Evolutionary conservation across 345 rosid species (phyloP), one percentile per base, ranked within the genome.

Genomic region (Acer yangbiense): DNA sequence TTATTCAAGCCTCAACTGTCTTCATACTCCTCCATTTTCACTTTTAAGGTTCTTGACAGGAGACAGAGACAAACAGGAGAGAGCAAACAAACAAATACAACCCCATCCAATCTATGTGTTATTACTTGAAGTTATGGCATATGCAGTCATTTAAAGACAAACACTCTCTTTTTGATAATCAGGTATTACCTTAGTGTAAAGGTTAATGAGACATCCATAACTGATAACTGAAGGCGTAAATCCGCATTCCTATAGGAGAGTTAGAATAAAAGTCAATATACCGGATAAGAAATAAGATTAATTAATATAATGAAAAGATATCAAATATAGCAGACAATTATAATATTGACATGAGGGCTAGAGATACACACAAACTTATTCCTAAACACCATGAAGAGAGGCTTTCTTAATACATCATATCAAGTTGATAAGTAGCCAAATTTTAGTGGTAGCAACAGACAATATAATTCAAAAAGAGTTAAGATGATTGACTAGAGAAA

Each of bases 181-280:
- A 75, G 58, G 18, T 14, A 76, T 80, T 85, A 89, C 99, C 98
- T 93, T 96, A 7, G 83, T 83, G 78, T 88, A 92, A 67, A 93
- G 92, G 86, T 94, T 96, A 61, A 96, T 88, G 82, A 96, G 92
- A 77, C 99, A 92, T 48, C 99, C 99, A 84, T 89, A 94, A 72
- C 91, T 96, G 82, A 96, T 87, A 78, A 96, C 86, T 54, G 98
- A 85, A 75, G 97, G 98, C 63, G 89, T 73, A 85, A 92, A 90
- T 79, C 99, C 98, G 78, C 94, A 92, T 91, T 96, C 97, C 99
- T 94, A 73, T 48, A 84, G 39, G 71, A 82, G 7, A 64, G 44
- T 63, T 20, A 72, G 13, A 73, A 66, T 16, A 54, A 61, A 68
- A 44, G 52, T 69, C 73, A 75, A 60, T 32, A 74, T 20, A 57